Evolutionary conservation across 1,284 basidiomycete species (phyloP).

Genomic region (Chalciporus sp.): DNA sequence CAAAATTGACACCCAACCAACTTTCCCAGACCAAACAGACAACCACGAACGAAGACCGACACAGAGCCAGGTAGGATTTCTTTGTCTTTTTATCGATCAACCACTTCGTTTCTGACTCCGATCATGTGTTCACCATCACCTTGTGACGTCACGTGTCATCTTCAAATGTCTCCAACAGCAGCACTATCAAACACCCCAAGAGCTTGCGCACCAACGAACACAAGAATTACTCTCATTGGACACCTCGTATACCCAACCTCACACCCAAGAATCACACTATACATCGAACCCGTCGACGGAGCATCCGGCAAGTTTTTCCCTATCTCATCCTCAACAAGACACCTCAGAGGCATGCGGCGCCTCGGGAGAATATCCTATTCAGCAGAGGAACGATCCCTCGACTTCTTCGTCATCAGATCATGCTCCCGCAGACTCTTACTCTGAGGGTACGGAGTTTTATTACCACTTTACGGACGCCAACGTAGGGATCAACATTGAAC

Average conservation of each 20-base stretch:
- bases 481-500: constrained; percentile 21
- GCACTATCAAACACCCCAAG: constrained; percentile 1
- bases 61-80: constrained; percentile 8
- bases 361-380: constrained; percentile 2
- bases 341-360: background rate
- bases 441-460: constrained; percentile 9
- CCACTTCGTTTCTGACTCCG: background rate
- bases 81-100: background rate
- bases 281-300: constrained; percentile 7
- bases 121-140: background rate
- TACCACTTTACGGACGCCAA: constrained; percentile 3
- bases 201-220: constrained; percentile 23
- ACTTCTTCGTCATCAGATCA: constrained; percentile 10
- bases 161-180: constrained; percentile 5
- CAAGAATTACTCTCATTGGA: constrained; percentile 29
- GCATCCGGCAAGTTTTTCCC: background rate
- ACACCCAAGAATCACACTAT: constrained; percentile 2
- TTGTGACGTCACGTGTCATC: background rate
- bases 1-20: background rate
- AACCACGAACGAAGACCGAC: constrained; percentile 1
- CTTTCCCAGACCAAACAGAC: background rate
- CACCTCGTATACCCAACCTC: background rate
- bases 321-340: background rate
- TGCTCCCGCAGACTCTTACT: background rate
- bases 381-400: background rate